These are phyloP conservation scores for Gossypium davidsonii DNA, from an alignment of 441 rosid genomes.

Conservation along the genomic window DNA sequence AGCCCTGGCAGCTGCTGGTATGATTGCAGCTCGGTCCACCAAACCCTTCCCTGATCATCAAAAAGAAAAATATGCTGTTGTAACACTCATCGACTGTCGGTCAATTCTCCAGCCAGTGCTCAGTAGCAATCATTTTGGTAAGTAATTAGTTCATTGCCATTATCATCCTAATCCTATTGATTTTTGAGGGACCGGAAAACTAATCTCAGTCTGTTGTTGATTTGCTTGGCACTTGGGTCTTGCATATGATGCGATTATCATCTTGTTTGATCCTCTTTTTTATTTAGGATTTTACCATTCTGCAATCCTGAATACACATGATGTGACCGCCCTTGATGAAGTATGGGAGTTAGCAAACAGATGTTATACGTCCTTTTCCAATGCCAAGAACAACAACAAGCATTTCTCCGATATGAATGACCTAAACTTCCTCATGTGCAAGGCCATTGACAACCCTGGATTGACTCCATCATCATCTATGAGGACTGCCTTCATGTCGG, in stretches of 20 bases:
- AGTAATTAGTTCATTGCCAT: background rate
- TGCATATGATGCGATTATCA: background rate
- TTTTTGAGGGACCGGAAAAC: background rate
- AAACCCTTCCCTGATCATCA: conserved; percentile 33
- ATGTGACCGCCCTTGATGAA: conserved; percentile 39
- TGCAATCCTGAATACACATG: conserved; percentile 66
- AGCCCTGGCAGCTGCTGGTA: conserved; percentile 63
- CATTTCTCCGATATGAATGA: conserved; percentile 79
- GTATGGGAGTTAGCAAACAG: conserved; percentile 72
- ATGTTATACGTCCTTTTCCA: conserved; percentile 35
- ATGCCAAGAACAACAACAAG: conserved; percentile 58
- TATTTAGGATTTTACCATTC: conserved; percentile 75
- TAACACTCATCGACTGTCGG: conserved; percentile 73
- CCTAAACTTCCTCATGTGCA: conserved; percentile 76
- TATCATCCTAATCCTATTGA: background rate
- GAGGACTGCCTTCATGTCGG: conserved; percentile 64
- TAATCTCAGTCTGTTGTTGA: background rate
- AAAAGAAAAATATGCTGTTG: conserved; percentile 63
- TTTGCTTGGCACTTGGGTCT: background rate
- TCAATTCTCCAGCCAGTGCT: conserved; percentile 63
- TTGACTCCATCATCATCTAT: conserved; percentile 59
- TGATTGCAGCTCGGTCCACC: conserved; percentile 58
- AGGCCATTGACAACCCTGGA: conserved; percentile 74
- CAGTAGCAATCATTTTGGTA: conserved; percentile 51
- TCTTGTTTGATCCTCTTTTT: background rate